Evolutionary conservation across 495 filamentous ascomycete genomes (phyloP).

Genomic region (Hyaloscypha finlandica): DNA sequence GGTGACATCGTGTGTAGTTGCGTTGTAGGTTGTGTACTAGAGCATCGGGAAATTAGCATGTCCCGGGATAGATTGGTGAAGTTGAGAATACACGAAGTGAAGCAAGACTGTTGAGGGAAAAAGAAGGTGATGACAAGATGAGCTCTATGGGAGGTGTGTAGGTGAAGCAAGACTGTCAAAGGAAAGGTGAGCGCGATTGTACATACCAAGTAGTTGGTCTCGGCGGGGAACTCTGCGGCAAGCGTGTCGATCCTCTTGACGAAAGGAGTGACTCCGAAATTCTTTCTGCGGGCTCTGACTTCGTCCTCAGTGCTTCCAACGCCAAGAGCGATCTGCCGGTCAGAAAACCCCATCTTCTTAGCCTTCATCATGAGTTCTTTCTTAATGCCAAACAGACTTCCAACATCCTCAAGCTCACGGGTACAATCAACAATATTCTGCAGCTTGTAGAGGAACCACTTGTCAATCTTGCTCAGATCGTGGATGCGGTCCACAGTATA

Average conservation of each 20-base stretch:
- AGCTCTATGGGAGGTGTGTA: neutral
- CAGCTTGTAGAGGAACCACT: slow-evolving; percentile 97
- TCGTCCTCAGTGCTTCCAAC: slow-evolving; percentile 86
- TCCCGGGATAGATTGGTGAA: too few species aligned
- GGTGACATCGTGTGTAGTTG: slow-evolving; percentile 88
- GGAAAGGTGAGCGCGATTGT: neutral
- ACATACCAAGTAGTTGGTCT: slow-evolving; percentile 80
- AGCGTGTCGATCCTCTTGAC: slow-evolving; percentile 95
- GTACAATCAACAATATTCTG: slow-evolving; percentile 93
- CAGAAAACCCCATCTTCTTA: slow-evolving; percentile 97
- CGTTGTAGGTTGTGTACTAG: slow-evolving; percentile 89
- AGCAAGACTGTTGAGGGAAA: neutral
- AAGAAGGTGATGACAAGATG: neutral
- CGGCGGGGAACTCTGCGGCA: slow-evolving; percentile 95
- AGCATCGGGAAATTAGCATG: too few species aligned
- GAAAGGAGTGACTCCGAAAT: slow-evolving; percentile 84
- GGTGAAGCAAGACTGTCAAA: neutral
- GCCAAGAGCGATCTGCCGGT: slow-evolving; percentile 89
- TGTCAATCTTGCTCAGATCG: slow-evolving; percentile 93
- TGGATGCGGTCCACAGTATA: slow-evolving; percentile 90
- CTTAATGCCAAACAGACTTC: slow-evolving; percentile 82
- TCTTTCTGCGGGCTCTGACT: slow-evolving; percentile 80
- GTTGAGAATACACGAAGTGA: neutral
- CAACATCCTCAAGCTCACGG: slow-evolving; percentile 82
- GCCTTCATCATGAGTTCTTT: slow-evolving; percentile 84